Evolutionary conservation across 2,329 filamentous ascomycete species (phyloP), one percentile per base, ranked within the genome.

Genomic region (Fusarium pseudonygamai): DNA sequence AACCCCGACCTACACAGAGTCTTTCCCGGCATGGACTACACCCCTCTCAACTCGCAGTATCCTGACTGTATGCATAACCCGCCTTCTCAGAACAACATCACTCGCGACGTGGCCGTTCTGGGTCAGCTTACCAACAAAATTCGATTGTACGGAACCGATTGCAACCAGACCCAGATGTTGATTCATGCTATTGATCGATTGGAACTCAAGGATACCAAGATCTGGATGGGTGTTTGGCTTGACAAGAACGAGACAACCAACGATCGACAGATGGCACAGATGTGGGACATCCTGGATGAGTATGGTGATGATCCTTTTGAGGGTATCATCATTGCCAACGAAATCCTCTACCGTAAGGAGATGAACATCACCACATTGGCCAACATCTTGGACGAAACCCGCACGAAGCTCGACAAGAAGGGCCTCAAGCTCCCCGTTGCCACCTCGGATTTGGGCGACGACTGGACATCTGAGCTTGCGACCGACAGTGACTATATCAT

Each of bases 151-250:
- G 96, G 96, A 56, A 98, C 94, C 18, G 96, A 98, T 84, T 98
- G 96, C 87, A 98, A 98, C 82, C 96, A 98, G 83, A 98, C 96
- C 0, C 90, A 97, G 82, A 96, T 98, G 93, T 90, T 97, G 2
- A 85, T 98, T 14, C 92, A 96, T 77, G 92, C 95, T 26, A 92
- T 98, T 76, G 87, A 93, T 64, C 88, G 88, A 57, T 87, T 98
- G 18, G 87, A 92, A 59, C 84, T 98, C 76, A 87, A 93, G 64
- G 85, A 85, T 4, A 90, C 97, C 85, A 97, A 97, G 82, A 86
- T 98, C 71, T 98, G 96, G 96, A 86, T 98, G 49, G 96, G 96
- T 22, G 95, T 98, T 7, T 98, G 95, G 94, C 92, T 97, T 71
- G 95, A 96, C 79, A 87, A 85, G 63, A 97, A 98, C 81, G 81